These are phyloP conservation scores for Talaromyces marneffei DNA, from an alignment of 2,329 filamentous ascomycete genomes.

Conservation along the genomic window DNA sequence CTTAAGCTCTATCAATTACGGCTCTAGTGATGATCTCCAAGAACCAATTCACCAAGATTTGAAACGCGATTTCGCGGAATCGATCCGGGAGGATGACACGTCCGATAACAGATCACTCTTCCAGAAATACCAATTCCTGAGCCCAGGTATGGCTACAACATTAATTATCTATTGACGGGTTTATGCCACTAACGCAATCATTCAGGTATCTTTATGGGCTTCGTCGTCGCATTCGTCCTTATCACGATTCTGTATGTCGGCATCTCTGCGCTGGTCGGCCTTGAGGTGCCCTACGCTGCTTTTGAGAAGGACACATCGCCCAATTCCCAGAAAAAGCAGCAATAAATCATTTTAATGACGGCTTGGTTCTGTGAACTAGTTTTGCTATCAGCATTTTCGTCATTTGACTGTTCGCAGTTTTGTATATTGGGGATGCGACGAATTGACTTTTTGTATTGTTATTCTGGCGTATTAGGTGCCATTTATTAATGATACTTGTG, in stretches of 20 bases:
- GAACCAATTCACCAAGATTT: conserved; percentile 64
- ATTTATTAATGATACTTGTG: background rate
- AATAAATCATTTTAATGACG: conserved; percentile 33
- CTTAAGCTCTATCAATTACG: conserved; percentile 47
- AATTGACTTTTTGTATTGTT: conserved; percentile 2
- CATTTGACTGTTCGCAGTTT: background rate
- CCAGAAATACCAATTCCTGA: conserved; percentile 91
- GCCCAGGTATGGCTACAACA: conserved; percentile 58
- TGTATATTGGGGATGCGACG: background rate
- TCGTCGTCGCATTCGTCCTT: conserved; percentile 65
- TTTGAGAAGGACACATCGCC: conserved; percentile 96
- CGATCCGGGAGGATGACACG: conserved; percentile 34
- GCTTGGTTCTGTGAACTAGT: background rate
- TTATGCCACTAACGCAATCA: conserved; percentile 4
- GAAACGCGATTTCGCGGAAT: conserved; percentile 55
- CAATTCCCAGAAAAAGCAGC: conserved; percentile 76
- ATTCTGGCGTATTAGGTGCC: background rate
- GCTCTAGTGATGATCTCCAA: conserved; percentile 55
- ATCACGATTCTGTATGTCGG: conserved; percentile 74
- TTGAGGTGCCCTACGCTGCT: conserved; percentile 86
- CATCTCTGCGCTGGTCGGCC: conserved; percentile 66
- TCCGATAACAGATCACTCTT: conserved; percentile 50
- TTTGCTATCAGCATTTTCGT: background rate
- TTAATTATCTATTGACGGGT: background rate
- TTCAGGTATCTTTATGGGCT: conserved; percentile 75